Base-by-base conservation (phyloP, 2,329 filamentous ascomycete genomes). In the Claviceps digitariae region DNA sequence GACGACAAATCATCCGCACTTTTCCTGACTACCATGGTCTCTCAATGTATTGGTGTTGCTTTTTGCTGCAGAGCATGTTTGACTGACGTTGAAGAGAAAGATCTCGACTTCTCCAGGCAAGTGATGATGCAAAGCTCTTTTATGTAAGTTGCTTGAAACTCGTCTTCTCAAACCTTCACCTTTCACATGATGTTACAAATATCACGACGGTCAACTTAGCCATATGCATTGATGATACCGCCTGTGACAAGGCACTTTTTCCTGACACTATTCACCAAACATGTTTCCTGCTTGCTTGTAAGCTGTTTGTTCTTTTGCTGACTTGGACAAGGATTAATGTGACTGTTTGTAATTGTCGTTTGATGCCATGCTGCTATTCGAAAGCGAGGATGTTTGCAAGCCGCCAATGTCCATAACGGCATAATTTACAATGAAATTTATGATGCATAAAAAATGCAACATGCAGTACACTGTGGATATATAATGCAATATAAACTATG, bases 181-280 rank as follows among this genome's bases (percentile, higher is more conserved):
- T 57, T 27, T 62, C 50, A 64, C 54, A 72, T 72, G 70, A 72
- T 71, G 68, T 59, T 63, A 66, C 63, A 68, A 64, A 48, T 71
- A 72, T 72, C 70, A 72, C 70, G 70, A 72, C 70, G 70, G 70
- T 72, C 70, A 72, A 72, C 70, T 64, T 70, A 72, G 70, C 70
- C 67, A 71, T 68, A 70, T 65, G 70, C 70, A 63, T 65, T 72
- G 70, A 72, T 67, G 70, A 72, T 64, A 70, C 58, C 64, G 70
- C 70, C 70, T 71, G 63, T 72, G 70, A 72, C 70, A 71, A 68
- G 70, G 69, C 69, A 70, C 60, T 57, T 62, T 61, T 43, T 57
- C 53, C 64, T 65, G 64, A 67, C 51, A 59, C n/a, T 36, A 3
- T 45, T 2, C 48, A 49, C 15, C 8, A 25, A 25, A 43, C 3